Conservation (phyloP, 73 alveolate genomes). For the Loxodes magnus region DNA sequence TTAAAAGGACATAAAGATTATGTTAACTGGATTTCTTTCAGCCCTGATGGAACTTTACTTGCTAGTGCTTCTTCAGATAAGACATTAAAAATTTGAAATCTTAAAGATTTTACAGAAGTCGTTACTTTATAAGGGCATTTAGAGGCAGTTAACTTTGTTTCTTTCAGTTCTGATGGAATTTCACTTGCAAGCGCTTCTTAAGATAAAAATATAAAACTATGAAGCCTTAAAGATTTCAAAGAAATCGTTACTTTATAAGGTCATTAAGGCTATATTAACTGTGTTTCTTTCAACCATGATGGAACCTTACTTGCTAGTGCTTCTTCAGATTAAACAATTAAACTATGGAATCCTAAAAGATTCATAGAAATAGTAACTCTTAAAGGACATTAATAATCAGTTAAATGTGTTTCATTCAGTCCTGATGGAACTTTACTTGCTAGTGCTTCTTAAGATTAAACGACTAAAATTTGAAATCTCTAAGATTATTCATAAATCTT, state of each 20-base stretch:
- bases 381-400: constrained; percentile 81
- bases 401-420: constrained; percentile 81
- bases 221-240: constrained; percentile 72
- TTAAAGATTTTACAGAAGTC: constrained; percentile 83
- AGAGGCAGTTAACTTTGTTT: constrained; percentile 83
- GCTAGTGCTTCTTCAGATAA: constrained; percentile 85
- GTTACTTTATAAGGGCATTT: constrained; percentile 82
- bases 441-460: constrained; percentile 78
- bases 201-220: constrained; percentile 91
- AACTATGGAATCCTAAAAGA: constrained; percentile 86
- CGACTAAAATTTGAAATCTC: constrained; percentile 91
- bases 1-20: constrained; percentile 91
- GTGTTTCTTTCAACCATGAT: constrained; percentile 93
- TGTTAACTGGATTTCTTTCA: constrained; percentile 79
- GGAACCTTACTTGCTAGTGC: constrained; percentile 87
- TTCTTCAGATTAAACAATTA: constrained; percentile 87
- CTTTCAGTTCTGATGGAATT: constrained; percentile 80
- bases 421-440: constrained; percentile 86
- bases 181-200: constrained; percentile 78
- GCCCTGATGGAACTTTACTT: constrained; percentile 88
- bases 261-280: constrained; percentile 89
- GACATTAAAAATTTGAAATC: constrained; percentile 93
- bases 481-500: too few species aligned
- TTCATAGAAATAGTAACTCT: constrained; percentile 61
- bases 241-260: constrained; percentile 66